These are phyloP conservation scores for Acer yangbiense DNA, from an alignment of 345 rosid species.

Conservation along the genomic window DNA sequence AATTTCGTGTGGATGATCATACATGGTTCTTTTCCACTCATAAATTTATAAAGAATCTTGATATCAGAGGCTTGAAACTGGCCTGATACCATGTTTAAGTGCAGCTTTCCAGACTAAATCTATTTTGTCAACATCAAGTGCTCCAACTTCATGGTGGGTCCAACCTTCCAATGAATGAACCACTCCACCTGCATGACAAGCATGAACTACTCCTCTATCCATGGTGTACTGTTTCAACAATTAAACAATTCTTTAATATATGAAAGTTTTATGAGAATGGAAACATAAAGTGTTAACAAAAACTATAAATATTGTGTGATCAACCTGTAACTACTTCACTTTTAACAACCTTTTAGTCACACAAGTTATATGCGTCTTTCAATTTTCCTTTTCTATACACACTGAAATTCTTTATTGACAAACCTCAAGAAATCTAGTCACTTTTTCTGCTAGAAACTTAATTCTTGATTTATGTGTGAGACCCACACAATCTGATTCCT, in stretches of 20 bases:
- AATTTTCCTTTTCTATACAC: background rate
- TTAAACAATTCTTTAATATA: background rate
- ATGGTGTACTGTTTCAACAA: slow-evolving; percentile 73
- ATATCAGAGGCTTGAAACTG: slow-evolving; percentile 35
- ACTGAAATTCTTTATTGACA: too few species aligned
- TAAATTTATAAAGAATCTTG: background rate
- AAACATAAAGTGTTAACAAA: background rate
- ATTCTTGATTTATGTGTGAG: too few species aligned
- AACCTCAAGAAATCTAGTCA: too few species aligned
- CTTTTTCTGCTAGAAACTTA: too few species aligned
- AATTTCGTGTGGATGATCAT: background rate
- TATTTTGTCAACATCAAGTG: slow-evolving; percentile 81
- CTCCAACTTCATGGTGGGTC: slow-evolving; percentile 96
- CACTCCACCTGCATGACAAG: slow-evolving; percentile 98
- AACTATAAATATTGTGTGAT: background rate
- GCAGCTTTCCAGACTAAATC: slow-evolving; percentile 96
- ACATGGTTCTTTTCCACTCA: background rate
- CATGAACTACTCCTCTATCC: slow-evolving; percentile 97
- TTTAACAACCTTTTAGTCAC: slow-evolving; percentile 6
- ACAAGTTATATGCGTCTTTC: background rate
- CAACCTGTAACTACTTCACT: background rate
- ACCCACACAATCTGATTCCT: too few species aligned
- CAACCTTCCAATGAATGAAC: slow-evolving; percentile 90
- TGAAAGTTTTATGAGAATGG: too few species aligned
- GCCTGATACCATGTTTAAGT: slow-evolving; percentile 68